Evolutionary conservation across 805 yeast genomes (phyloP), one percentile per base, ranked within the genome.

Genomic region (Saccharomyces mikatae): DNA sequence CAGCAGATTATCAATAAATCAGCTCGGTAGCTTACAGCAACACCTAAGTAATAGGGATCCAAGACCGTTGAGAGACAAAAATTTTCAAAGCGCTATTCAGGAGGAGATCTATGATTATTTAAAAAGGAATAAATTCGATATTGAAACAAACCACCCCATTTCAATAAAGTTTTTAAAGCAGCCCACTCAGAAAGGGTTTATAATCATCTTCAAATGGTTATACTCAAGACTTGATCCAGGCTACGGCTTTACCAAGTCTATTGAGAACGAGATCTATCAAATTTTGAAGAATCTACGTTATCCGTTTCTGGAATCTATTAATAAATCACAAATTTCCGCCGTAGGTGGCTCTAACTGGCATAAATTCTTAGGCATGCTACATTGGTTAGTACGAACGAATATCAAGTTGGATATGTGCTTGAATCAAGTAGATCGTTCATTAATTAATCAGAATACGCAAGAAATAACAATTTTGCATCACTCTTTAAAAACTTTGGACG

Each of bases 281-380:
- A 71, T 88, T 21, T 71, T 90, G 61, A 84, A 81, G 64, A 76
- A 76, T 41, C 67, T 89, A 56, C 80, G 80, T 50, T 90, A 90
- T 62, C 97, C 97, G 1, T 89, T 85, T 66, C 69, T 89, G 55
- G 95, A 87, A 46, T 75, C 87, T 0, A 83, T 91, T 44, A 87
- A 86, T 68, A 84, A 90, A 63, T 85, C 94, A 0, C 95, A 89
- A 65, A 84, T 90, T 41, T 82, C 90, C 41, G 96, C 96, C 0
- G 96, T 89, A 11, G 96, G 96, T 5, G 96, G 96, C 2, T 83
- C 86, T 50, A 83, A 83, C 60, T 90, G 97, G 97, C 89, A 88
- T 11, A 78, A 79, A 6, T 87, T 89, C 59, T 68, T 90, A 46
- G 96, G 94, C 1, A 81, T 91, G 79, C 71, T 90, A 24, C 83